Evolutionary conservation across 1,139 yeast genomes (phyloP).

Genomic region (Magnusiomyces fungicola): DNA sequence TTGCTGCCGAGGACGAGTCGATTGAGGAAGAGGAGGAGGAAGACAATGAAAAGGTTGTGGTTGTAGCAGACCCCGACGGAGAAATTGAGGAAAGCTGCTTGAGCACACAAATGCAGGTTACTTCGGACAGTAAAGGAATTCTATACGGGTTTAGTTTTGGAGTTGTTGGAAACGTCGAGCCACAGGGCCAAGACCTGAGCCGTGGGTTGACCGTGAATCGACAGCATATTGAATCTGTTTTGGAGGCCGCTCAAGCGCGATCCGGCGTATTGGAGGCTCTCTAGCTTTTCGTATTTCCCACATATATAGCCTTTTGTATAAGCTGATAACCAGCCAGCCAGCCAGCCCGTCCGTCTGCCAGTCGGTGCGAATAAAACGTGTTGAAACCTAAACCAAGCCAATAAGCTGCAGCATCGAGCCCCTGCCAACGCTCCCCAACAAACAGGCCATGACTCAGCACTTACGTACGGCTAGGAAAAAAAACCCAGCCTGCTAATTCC

Average conservation of each 20-base stretch:
- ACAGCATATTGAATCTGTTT: conserved; percentile 15
- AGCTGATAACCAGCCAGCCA: too few species aligned
- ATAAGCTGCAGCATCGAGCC: too few species aligned
- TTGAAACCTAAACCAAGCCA: too few species aligned
- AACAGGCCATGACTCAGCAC: too few species aligned
- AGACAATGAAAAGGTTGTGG: conserved; percentile 23
- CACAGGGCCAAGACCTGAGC: conserved; percentile 9
- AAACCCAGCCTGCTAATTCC: too few species aligned
- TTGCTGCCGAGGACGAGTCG: conserved; percentile 17
- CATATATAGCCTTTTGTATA: too few species aligned
- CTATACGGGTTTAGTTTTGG: conserved; percentile 20
- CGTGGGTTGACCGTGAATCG: conserved; percentile 16
- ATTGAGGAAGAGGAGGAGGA: conserved; percentile 14
- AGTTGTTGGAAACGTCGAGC: conserved; percentile 15
- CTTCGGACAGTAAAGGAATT: conserved; percentile 26
- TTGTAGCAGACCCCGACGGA: conserved; percentile 69
- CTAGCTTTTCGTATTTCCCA: too few species aligned
- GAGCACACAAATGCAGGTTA: conserved; percentile 39
- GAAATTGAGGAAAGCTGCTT: conserved; percentile 63
- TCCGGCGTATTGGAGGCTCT: background rate
- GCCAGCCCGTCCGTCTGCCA: too few species aligned
- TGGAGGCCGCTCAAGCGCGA: conserved; percentile 7
- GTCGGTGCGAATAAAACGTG: too few species aligned
- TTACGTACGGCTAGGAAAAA: too few species aligned
- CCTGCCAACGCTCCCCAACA: too few species aligned